These are phyloP conservation scores for Tylopilus subfusipes DNA, from an alignment of 768 basidiomycete species.

Conservation along the genomic window DNA sequence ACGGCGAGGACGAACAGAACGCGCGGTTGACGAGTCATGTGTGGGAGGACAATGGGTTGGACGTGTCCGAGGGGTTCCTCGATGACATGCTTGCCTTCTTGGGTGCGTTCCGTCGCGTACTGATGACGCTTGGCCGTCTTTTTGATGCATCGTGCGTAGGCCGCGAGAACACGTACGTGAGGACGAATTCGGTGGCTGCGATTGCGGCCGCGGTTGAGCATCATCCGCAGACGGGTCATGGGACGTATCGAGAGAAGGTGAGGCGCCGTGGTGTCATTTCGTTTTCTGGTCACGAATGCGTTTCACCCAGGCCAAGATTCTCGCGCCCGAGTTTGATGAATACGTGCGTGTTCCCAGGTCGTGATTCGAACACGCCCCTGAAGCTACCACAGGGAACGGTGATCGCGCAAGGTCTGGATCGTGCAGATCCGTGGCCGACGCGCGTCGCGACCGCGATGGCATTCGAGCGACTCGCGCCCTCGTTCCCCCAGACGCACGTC, in stretches of 20 bases:
- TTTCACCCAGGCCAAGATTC: constrained; percentile 62
- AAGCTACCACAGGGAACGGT: constrained; percentile 77
- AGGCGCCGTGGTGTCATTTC: not conserved
- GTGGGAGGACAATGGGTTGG: constrained; percentile 96
- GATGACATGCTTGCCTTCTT: constrained; percentile 59
- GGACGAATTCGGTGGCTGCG: constrained; percentile 64
- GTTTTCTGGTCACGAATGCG: not conserved
- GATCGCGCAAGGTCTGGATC: constrained; percentile 79
- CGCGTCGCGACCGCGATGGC: constrained; percentile 70
- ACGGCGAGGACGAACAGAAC: constrained; percentile 90
- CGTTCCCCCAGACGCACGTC: constrained; percentile 60
- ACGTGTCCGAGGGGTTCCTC: constrained; percentile 67
- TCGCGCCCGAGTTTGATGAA: constrained; percentile 90
- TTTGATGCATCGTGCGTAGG: constrained; percentile 37
- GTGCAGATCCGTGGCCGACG: constrained; percentile 83
- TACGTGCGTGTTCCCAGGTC: constrained; percentile 54
- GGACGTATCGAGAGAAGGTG: constrained; percentile 80
- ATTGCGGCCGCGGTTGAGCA: constrained; percentile 74
- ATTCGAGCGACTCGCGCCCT: constrained; percentile 64
- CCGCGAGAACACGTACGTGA: constrained; percentile 78
- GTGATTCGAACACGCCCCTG: not conserved
- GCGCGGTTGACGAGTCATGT: constrained; percentile 71
- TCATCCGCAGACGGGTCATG: constrained; percentile 56
- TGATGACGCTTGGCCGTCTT: too few species aligned
- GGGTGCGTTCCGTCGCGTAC: constrained; percentile 42